A percentile compares a stretch with the other conserved stretches of the same genome.
Evolutionary conservation across 106 monocot genomes (phyloP).

Genomic region (Platanthera guangdongensis): DNA sequence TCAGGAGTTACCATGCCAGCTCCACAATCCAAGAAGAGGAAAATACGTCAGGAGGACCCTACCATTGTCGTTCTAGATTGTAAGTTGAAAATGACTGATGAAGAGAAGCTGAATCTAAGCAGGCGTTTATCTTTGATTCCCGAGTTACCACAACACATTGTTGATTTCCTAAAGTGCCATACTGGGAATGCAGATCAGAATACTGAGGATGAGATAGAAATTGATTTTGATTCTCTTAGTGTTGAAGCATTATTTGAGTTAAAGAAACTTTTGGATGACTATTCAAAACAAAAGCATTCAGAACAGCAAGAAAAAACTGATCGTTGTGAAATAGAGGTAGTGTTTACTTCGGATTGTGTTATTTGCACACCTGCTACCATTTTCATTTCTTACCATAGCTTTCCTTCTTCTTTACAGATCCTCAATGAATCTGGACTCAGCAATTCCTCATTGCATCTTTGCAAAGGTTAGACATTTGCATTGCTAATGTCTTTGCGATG

Average conservation of each 20-base stretch:
- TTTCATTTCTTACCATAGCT: constrained; percentile 3
- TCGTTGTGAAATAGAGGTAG: constrained; percentile 57
- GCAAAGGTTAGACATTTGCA: constrained; percentile 40
- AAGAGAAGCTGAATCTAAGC: constrained; percentile 46
- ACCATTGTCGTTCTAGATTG: constrained; percentile 14
- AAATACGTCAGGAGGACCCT: constrained; percentile 13
- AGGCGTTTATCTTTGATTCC: constrained; percentile 38
- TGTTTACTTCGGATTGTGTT: not conserved
- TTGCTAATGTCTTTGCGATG: not conserved
- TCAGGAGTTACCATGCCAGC: constrained; percentile 13
- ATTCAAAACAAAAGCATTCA: constrained; percentile 23
- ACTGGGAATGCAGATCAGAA: constrained; percentile 22
- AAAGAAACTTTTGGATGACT: constrained; percentile 57
- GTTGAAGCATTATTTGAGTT: constrained; percentile 59
- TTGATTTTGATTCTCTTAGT: constrained; percentile 63
- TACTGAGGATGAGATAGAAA: constrained; percentile 73
- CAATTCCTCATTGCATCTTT: constrained; percentile 51
- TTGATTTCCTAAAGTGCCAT: constrained; percentile 52
- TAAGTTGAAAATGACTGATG: constrained; percentile 44
- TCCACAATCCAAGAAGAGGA: constrained; percentile 44
- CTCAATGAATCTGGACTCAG: constrained; percentile 58
- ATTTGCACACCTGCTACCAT: not conserved
- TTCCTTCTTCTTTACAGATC: constrained; percentile 30
- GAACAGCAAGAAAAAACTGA: constrained; percentile 30
- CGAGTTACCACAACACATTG: constrained; percentile 59